phyloP scores from a whole-genome alignment of 1,284 basidiomycete genomes.

The Apiotrichum domesticum region DNA sequence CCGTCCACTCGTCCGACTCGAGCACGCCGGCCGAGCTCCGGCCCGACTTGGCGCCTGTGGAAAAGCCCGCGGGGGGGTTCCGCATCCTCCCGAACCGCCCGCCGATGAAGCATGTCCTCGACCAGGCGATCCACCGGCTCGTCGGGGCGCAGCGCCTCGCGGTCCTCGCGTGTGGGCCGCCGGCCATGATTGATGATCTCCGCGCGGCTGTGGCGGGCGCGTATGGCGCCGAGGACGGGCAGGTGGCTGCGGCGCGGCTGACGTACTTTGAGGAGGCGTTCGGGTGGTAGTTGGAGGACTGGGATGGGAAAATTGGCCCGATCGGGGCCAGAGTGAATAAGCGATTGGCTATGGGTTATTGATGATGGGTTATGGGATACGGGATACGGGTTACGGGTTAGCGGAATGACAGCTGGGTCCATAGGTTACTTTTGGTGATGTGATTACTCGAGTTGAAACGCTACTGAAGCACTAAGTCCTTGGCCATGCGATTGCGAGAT shows the following conservation, averaged over 20 bases:
- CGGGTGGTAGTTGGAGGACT: background rate
- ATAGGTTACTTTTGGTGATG: too few species aligned
- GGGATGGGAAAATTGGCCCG: too few species aligned
- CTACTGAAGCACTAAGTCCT: too few species aligned
- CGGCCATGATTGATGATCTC: conserved; percentile 28
- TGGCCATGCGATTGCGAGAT: too few species aligned
- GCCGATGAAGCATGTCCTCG: conserved; percentile 11
- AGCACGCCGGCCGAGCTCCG: too few species aligned
- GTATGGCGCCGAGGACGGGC: conserved; percentile 18
- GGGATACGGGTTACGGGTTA: too few species aligned
- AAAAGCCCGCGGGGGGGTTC: background rate
- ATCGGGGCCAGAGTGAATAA: too few species aligned
- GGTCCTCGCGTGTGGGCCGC: conserved; percentile 27
- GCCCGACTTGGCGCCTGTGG: background rate
- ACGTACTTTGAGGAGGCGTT: conserved; percentile 33
- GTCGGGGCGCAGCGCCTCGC: conserved; percentile 21
- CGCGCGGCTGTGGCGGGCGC: conserved; percentile 14
- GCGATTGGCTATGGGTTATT: too few species aligned
- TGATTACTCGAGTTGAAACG: too few species aligned
- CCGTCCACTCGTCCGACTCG: too few species aligned
- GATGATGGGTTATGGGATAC: too few species aligned
- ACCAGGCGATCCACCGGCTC: background rate
- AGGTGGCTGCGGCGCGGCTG: conserved; percentile 14
- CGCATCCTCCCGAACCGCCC: conserved; percentile 11
- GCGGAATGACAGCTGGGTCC: too few species aligned